These are phyloP conservation scores for Apium graveolens DNA, from an alignment of 129 eudicot species.

Conservation along the genomic window DNA sequence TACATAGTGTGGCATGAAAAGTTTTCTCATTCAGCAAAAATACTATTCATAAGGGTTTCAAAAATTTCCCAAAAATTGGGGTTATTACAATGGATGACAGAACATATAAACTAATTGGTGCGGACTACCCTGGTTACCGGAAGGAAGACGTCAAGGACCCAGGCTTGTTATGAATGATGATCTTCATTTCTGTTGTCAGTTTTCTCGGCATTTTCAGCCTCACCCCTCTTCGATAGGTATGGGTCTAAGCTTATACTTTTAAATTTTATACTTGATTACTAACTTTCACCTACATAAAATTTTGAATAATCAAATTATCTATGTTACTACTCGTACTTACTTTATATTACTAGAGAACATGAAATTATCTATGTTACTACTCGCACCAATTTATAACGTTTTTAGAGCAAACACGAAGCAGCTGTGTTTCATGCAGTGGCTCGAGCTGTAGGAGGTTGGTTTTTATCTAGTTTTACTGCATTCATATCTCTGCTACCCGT, in stretches of 20 bases:
- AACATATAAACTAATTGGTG: slow-evolving; percentile 81
- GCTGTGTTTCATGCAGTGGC: too few relatives aligned
- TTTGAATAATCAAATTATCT: neutral
- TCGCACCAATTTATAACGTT: too few relatives aligned
- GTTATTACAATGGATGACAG: too few relatives aligned
- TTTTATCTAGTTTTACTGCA: too few relatives aligned
- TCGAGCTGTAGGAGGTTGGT: too few relatives aligned
- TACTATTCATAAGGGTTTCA: too few relatives aligned
- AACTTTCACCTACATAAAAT: neutral
- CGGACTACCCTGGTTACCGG: slow-evolving; percentile 87
- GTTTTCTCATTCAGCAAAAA: too few relatives aligned
- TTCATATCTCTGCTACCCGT: too few relatives aligned
- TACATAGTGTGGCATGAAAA: too few relatives aligned
- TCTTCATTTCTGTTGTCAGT: slow-evolving; percentile 80
- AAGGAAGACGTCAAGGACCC: slow-evolving; percentile 94
- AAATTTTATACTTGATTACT: neutral
- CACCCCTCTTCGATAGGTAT: slow-evolving; percentile 94
- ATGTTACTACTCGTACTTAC: neutral
- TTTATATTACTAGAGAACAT: neutral
- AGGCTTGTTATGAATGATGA: slow-evolving; percentile 89
- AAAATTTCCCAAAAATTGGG: too few relatives aligned
- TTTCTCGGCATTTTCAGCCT: slow-evolving; percentile 95
- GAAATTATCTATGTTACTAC: too few relatives aligned
- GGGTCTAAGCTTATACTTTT: neutral
- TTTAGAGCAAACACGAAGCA: too few relatives aligned